Evolutionary conservation across 179 eudicot genomes (phyloP).

Genomic region (Silene vulgaris): DNA sequence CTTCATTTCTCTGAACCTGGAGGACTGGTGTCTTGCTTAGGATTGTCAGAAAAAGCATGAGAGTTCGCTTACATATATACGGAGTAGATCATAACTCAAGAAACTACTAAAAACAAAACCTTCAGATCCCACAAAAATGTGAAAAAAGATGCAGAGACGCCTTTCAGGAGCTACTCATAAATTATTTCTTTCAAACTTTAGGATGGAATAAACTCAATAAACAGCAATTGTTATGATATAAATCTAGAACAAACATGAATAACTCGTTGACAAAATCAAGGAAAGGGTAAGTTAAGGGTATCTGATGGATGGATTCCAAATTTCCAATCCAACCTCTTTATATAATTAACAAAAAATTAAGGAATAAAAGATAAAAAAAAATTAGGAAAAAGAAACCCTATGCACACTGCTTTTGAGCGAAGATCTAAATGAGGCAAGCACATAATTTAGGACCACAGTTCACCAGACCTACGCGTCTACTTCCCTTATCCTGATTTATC

Average conservation of each 20-base stretch:
- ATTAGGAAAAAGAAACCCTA: slow-evolving; percentile 1
- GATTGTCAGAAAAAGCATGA: neutral
- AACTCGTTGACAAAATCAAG: slow-evolving; percentile 5
- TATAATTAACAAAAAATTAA: neutral
- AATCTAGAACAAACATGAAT: neutral
- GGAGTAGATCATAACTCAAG: no score
- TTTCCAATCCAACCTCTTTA: neutral
- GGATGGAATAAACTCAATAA: neutral
- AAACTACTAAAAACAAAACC: neutral
- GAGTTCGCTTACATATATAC: no score
- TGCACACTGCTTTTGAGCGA: slow-evolving; percentile 9
- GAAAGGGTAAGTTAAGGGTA: neutral
- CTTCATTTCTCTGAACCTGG: neutral
- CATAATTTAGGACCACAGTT: slow-evolving; percentile 6
- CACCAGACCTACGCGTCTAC: neutral
- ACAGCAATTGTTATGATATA: neutral
- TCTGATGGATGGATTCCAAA: neutral
- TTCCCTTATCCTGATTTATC: slow-evolving; percentile 3
- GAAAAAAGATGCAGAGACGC: neutral
- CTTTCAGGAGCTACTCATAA: no score
- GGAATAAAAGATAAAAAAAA: neutral
- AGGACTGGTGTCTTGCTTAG: neutral
- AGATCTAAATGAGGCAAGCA: slow-evolving; percentile 12
- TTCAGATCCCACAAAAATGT: neutral
- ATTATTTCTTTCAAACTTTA: neutral